Base-by-base conservation (phyloP, 192 early-diverging fungal species). In the Coemansia erecta region DNA sequence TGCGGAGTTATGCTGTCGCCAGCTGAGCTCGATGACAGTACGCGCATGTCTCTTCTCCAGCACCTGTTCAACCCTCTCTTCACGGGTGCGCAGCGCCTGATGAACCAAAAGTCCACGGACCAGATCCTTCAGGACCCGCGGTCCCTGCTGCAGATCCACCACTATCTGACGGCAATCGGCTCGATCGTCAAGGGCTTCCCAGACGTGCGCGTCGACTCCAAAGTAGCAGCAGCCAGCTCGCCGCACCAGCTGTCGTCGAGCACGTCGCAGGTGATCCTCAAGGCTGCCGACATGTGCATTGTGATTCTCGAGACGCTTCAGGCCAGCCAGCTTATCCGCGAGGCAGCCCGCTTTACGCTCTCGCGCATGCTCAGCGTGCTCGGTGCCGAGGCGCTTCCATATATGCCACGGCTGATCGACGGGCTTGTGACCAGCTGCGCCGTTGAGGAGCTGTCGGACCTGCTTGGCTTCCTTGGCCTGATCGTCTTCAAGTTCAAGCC, bases 401-500 rank as follows among this genome's bases (percentile, higher is more conserved):
- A 88, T 54, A 58, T 97, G 47, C 88, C 88, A 2, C 80, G 86
- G 5, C 63, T 96, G 37, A 88, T 94, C 53, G 86, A 87, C 17
- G 87, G 87, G 17, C 64, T 98, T 13, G 65, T 96, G 23, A 83
- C 82, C 18, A 88, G 87, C 44, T 89, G 90, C 60, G 81, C 85
- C 4, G 80, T 92, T 11, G 82, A 86, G 45, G 93, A 96, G 74
- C 70, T 94, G 21, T 72, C 87, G 17, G 93, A 95, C 66, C 86
- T 95, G 57, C 76, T 96, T 54, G 89, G 89, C 9, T 93, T 95
- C 64, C 83, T 96, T 51, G 85, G 85, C 13, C 80, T 88, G 51
- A 77, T 94, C 50, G 86, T 90, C n/a, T 88, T 92, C 81, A 95
- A 95, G 73, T 96, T 92, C 80, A 93, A 94, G 82, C 86, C 88